A percentile compares a stretch with the other conserved stretches of the same genome.
These are phyloP conservation scores for Dothidotthia symphoricarpi DNA, from an alignment of 2,329 filamentous ascomycete species.

Conservation along the genomic window DNA sequence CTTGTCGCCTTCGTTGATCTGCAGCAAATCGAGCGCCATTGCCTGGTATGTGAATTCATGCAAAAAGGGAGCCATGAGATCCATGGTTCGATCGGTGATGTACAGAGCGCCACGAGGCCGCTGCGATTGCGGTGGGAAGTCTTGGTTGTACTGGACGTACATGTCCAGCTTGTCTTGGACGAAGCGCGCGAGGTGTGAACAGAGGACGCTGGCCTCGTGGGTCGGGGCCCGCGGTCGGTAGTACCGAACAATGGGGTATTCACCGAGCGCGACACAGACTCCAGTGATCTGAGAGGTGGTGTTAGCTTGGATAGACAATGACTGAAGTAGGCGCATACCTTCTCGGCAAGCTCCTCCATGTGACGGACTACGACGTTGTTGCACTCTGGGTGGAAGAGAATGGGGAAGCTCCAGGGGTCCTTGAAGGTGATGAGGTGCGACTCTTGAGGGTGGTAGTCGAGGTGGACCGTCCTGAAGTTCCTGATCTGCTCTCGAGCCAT, in stretches of 20 bases:
- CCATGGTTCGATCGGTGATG: constrained; percentile 90
- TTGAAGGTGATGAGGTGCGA: constrained; percentile 87
- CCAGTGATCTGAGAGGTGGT: constrained; percentile 64
- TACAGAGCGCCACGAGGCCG: constrained; percentile 79
- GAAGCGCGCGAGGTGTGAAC: constrained; percentile 83
- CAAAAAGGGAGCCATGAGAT: constrained; percentile 79
- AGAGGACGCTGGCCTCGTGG: constrained; percentile 86
- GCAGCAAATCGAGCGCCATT: constrained; percentile 92
- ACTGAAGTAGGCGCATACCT: constrained; percentile 55
- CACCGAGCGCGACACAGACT: constrained; percentile 86
- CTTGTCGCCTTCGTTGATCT: constrained; percentile 85
- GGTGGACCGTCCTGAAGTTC: constrained; percentile 77
- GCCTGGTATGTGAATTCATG: constrained; percentile 99
- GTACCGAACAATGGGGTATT: constrained; percentile 91
- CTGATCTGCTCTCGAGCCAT: constrained; percentile 70
- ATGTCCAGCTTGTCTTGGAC: constrained; percentile 88
- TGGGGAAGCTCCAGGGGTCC: constrained; percentile 93
- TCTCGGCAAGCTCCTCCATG: constrained; percentile 81
- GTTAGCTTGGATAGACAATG: constrained; percentile 4
- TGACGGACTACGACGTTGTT: constrained; percentile 80
- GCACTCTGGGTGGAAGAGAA: constrained; percentile 87
- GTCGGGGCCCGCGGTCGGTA: constrained; percentile 72
- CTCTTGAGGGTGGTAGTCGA: constrained; percentile 89
- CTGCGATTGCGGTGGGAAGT: constrained; percentile 77
- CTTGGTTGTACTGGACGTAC: constrained; percentile 78